Evolutionary conservation across 108 stramenopile genomes (phyloP).

Genomic region (Cyclotella kingstonii): DNA sequence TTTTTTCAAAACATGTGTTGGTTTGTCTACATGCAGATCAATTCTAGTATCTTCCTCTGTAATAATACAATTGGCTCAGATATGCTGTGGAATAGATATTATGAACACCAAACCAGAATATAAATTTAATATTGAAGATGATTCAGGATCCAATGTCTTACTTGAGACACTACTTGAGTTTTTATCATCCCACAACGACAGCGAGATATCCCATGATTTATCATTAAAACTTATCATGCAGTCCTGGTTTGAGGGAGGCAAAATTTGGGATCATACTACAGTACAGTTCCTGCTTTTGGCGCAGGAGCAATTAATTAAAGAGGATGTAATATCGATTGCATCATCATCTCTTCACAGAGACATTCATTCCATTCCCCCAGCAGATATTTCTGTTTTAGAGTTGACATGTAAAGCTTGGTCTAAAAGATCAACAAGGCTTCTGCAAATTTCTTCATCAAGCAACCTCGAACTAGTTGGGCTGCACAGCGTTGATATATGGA

Average conservation of each 20-base stretch:
- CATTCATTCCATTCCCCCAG: conserved; percentile 16
- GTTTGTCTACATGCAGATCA: conserved; percentile 22
- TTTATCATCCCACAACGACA: not conserved
- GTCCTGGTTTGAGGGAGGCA: conserved; percentile 58
- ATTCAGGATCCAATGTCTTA: conserved; percentile 41
- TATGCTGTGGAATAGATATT: conserved; percentile 32
- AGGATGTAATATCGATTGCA: conserved; percentile 28
- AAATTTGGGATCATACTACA: conserved; percentile 40
- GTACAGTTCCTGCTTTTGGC: conserved; percentile 16
- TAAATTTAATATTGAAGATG: conserved; percentile 25
- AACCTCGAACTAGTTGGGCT: conserved; percentile 43
- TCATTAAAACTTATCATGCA: conserved; percentile 30
- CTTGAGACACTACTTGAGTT: conserved; percentile 50
- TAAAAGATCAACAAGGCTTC: conserved; percentile 43
- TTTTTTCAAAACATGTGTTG: conserved; percentile 54
- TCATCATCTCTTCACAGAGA: conserved; percentile 15
- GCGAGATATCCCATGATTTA: conserved; percentile 15
- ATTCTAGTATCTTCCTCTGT: conserved; percentile 42
- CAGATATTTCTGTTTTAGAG: conserved; percentile 31
- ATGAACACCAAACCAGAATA: not conserved
- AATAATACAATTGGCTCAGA: conserved; percentile 42
- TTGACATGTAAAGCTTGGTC: conserved; percentile 49
- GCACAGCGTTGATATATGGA: conserved; percentile 40
- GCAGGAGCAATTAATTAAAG: conserved; percentile 8
- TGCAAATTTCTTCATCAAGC: conserved; percentile 33